Conservation (phyloP, 257 asterid species). For the Solanum virginianum region DNA sequence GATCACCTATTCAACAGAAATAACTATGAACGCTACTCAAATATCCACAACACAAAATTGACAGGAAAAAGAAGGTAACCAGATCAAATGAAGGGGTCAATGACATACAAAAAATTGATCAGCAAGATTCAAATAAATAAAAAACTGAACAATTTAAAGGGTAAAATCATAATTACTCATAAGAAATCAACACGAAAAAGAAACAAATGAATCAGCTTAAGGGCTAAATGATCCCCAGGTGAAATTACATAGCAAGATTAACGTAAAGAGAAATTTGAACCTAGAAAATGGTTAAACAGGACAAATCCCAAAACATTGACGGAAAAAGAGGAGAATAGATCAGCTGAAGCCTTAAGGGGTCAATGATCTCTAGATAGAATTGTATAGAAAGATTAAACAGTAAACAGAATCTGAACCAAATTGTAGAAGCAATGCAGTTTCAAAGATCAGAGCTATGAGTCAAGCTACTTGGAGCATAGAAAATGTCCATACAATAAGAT, state of each 20-base stretch:
- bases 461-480: background rate
- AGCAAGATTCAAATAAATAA: background rate
- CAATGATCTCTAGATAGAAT: background rate
- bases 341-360: background rate
- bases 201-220: background rate
- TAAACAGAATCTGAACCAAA: background rate
- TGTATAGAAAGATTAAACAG: background rate
- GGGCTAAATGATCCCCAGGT: background rate
- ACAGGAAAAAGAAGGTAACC: background rate
- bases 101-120: background rate
- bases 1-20: background rate
- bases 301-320: background rate
- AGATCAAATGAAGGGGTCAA: background rate
- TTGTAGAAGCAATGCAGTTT: background rate
- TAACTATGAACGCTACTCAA: background rate
- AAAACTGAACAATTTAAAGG: background rate
- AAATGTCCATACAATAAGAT: background rate
- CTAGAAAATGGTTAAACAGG: background rate
- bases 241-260: background rate
- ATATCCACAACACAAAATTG: background rate
- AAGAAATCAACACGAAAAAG: background rate
- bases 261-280: background rate
- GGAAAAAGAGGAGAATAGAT: background rate
- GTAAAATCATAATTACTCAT: background rate
- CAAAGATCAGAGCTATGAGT: background rate